phyloP scores from a whole-genome alignment of 2,329 filamentous ascomycete genomes.

The Grosmannia huntii region DNA sequence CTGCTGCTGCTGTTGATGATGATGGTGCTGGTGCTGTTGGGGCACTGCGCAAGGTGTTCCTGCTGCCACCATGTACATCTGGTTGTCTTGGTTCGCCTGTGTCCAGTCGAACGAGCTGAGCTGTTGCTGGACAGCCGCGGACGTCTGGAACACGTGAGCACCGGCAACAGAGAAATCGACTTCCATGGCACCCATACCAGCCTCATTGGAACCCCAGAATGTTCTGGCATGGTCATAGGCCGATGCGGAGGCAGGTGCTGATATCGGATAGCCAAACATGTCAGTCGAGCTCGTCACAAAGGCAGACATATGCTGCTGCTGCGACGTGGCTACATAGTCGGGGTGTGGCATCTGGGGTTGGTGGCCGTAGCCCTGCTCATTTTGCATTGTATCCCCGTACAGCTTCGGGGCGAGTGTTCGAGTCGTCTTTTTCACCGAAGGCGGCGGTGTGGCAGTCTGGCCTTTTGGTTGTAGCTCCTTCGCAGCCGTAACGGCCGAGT shows the following conservation, averaged over 20 bases:
- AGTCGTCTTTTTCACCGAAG: conserved; percentile 40
- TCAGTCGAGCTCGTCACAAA: conserved; percentile 37
- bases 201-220: conserved; percentile 41
- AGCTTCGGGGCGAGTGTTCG: conserved; percentile 41
- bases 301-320: conserved; percentile 32
- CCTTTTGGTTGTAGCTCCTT: conserved; percentile 20
- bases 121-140: conserved; percentile 31
- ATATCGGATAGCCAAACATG: conserved; percentile 47
- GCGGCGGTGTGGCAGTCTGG: conserved; percentile 48
- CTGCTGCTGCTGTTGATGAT: conserved; percentile 3
- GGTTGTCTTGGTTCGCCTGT: conserved; percentile 33
- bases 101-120: conserved; percentile 46
- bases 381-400: conserved; percentile 36
- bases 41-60: conserved; percentile 16
- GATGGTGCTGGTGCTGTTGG: conserved; percentile 15
- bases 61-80: conserved; percentile 30
- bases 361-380: conserved; percentile 38
- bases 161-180: conserved; percentile 40
- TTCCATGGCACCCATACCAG: conserved; percentile 40
- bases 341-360: conserved; percentile 23
- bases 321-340: conserved; percentile 32
- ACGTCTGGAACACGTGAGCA: conserved; percentile 29
- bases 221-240: conserved; percentile 27
- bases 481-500: conserved; percentile 17
- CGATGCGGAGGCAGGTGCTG: conserved; percentile 38